Percentiles rank a stretch among this genome's conserved stretches.
phyloP scores from a whole-genome alignment of 2,329 filamentous ascomycete species.

The Atkinsonella texensis region DNA sequence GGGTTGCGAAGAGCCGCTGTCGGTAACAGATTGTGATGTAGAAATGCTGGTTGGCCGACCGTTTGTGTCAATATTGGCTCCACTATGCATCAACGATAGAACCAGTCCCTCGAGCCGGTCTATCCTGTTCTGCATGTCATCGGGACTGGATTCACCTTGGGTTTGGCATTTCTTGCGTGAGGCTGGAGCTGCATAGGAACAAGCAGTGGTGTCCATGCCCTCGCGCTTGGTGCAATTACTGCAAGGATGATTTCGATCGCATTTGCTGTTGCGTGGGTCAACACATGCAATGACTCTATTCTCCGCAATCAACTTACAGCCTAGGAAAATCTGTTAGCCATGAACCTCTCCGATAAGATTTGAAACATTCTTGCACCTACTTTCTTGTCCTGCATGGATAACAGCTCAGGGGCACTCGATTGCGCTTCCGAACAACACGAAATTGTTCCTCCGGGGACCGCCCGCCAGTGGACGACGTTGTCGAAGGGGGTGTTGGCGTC shows the following conservation, averaged over 20 bases:
- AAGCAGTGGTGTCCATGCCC: conserved; percentile 66
- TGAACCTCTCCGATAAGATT: too few species aligned
- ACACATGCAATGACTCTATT: neutral
- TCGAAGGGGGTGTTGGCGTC: conserved; percentile 68
- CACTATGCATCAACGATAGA: conserved; percentile 86
- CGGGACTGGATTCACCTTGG: conserved; percentile 52
- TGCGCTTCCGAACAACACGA: conserved; percentile 80
- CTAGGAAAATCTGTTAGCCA: conserved; percentile 17
- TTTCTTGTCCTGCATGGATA: conserved; percentile 86
- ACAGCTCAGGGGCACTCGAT: conserved; percentile 83
- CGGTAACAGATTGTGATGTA: conserved; percentile 25
- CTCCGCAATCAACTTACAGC: conserved; percentile 18
- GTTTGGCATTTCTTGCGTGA: conserved; percentile 62
- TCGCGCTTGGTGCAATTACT: conserved; percentile 92
- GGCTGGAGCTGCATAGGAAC: conserved; percentile 67
- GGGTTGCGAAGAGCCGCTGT: conserved; percentile 30
- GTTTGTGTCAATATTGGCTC: conserved; percentile 38
- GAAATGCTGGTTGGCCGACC: conserved; percentile 20
- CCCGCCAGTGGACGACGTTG: conserved; percentile 60
- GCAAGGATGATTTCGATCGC: conserved; percentile 81
- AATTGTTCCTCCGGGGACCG: conserved; percentile 80
- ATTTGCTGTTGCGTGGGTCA: conserved; percentile 54
- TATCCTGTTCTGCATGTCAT: conserved; percentile 98
- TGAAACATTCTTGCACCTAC: conserved; percentile 30
- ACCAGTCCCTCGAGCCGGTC: conserved; percentile 89